Percentiles rank a stretch among this genome's conserved stretches.
phyloP scores from a whole-genome alignment of 352 stramenopile species.

The Globisporangium nagaii region DNA sequence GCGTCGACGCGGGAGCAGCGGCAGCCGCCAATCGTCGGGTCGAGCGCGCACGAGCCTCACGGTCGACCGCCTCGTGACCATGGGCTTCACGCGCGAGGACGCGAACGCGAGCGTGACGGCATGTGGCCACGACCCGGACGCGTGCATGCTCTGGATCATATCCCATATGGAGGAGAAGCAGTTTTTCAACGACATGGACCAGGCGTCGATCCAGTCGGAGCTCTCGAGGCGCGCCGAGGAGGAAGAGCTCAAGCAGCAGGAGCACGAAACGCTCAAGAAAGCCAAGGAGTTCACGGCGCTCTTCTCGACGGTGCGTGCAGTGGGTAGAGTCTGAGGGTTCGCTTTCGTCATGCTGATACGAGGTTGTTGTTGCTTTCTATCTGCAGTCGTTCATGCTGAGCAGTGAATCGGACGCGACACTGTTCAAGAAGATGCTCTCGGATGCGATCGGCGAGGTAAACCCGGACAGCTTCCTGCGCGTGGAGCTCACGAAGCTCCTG shows the following conservation, averaged over 20 bases:
- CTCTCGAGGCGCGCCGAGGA: slow-evolving; percentile 59
- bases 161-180: slow-evolving; percentile 66
- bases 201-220: slow-evolving; percentile 74
- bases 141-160: slow-evolving; percentile 82
- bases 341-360: not conserved
- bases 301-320: slow-evolving; percentile 48
- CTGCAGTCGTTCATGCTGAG: slow-evolving; percentile 55
- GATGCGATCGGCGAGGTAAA: slow-evolving; percentile 41
- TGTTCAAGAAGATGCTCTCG: slow-evolving; percentile 42
- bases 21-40: not conserved
- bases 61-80: slow-evolving; percentile 42
- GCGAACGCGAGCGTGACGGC: slow-evolving; percentile 51
- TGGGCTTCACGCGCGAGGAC: slow-evolving; percentile 64
- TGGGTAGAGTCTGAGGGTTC: not conserved
- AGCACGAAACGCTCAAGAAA: slow-evolving; percentile 44
- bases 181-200: slow-evolving; percentile 64
- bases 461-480: slow-evolving; percentile 37
- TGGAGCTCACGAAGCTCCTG: slow-evolving; percentile 52
- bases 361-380: not conserved
- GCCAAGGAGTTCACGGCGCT: slow-evolving; percentile 54
- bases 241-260: slow-evolving; percentile 42
- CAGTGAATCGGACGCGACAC: slow-evolving; percentile 23
- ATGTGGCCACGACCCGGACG: slow-evolving; percentile 52
- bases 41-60: slow-evolving; percentile 49
- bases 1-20: slow-evolving; percentile 1